Evolutionary conservation across 108 stramenopile genomes (phyloP), one percentile per base, ranked within the genome.

Genomic region (Stephanodiscus triporus): DNA sequence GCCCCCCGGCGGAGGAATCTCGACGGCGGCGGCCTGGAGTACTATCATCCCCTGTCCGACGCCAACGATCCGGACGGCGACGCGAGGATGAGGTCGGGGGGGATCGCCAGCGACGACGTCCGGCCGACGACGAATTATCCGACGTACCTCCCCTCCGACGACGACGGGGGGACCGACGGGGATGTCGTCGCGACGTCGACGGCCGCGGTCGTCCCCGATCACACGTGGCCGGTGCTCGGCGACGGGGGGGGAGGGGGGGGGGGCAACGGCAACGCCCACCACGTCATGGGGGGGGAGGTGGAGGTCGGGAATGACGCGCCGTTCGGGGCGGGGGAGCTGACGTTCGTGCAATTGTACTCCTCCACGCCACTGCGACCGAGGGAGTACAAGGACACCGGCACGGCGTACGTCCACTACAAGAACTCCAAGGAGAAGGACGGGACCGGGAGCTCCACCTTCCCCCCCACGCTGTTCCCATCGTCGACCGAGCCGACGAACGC

Each of bases 351-450:
- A 5, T 4, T 54, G 4, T 54, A 54, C 24, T 26, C 23, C 53
- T 73, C 72, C 54, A 69, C 66, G 17, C 78, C 78, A 37, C 48
- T 67, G 24, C 51, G 68, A 26, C 78, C 78, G 17, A 72, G 78
- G 0, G 49, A 69, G 24, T 80, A 68, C 37, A 9, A 27, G 3
- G 66, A 54, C 11, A 47, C 43, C 0, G 78, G 73, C 45, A 81
- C 80, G 9, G 73, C 65, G 50, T 81, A 51, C 50, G 19, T 81
- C 34, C 80, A 81, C 45, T 71, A 66, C 55, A 81, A 81, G 45
- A 38, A 75, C 55, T 42, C 69, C 3, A 66, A 16, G 19, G 80
- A 81, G 66, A 51, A 71, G 23, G 80, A 81, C 47, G 70, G 26
- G 20, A 42, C 53, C 36, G 80, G 80, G 2, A 11, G 34, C 7